Evolutionary conservation across 116 monocot genomes (phyloP), one percentile per base, ranked within the genome.

Genomic region (Zostera marina): DNA sequence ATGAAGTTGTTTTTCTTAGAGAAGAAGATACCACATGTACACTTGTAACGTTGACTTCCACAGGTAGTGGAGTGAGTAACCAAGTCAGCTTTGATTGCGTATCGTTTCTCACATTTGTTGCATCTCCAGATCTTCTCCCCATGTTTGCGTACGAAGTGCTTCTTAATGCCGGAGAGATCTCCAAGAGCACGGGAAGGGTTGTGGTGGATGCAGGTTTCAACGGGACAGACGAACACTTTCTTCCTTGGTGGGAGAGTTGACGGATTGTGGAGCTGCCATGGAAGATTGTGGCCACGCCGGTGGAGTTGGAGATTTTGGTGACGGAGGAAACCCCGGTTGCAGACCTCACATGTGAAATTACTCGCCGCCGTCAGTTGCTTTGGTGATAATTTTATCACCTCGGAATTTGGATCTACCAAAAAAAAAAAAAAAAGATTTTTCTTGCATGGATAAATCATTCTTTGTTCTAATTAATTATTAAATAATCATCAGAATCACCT

Each of bases 91-190:
- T 96, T 84, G 8, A 96, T 89, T 22, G 96, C 96, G 68, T 96
- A 96, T 22, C 82, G 77, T 70, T 96, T 96, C 40, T 85, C 76
- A 70, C 96, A 96, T 73, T 88, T 88, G 17, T 96, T 89, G 61
- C 96, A 96, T 73, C 85, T 88, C 96, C 96, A 96, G 61, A 85
- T 96, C 88, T 96, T 96, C 88, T 96, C 96, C 7, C 96, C 96
- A 48, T 96, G 96, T 65, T 96, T 96, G 8, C 96, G 64, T 63
- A 71, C 73, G 66, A 85, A 96, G 72, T 96, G 96, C 69, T 96
- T 96, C 77, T 96, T 96, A 68, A 96, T 82, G 41, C 96, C 96
- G 17, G 96, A 88, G 67, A 96, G 84, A 58, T 96, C 96, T 14
- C 96, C 96, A 49, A 96, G 82, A 9, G 96, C 96, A 11, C 96